Percentiles rank a stretch among this genome's conserved stretches.
Evolutionary conservation across 139 green algal species (phyloP).

Genomic region (Pseudopediastrum boryanum): DNA sequence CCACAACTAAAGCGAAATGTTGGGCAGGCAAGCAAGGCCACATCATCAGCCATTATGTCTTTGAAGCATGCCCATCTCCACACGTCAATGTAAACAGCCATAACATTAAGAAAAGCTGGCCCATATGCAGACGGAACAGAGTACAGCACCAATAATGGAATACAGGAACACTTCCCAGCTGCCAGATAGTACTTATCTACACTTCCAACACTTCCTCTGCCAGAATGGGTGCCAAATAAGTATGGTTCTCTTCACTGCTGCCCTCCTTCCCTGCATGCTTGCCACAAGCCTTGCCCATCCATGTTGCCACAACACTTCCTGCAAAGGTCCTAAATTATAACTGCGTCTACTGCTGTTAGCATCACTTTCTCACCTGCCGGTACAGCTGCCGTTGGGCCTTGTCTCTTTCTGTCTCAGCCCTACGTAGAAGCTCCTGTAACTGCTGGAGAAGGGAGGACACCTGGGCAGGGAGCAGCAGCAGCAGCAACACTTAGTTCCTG

Average conservation of each 20-base stretch:
- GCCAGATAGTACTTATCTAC: too few species aligned
- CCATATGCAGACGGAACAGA: too few species aligned
- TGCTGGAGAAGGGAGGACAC: constrained; percentile 29
- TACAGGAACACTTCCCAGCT: too few species aligned
- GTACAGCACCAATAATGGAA: too few species aligned
- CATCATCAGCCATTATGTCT: too few species aligned
- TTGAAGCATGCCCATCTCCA: too few species aligned
- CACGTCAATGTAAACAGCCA: too few species aligned
- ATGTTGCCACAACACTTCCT: neutral
- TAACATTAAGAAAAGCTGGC: too few species aligned
- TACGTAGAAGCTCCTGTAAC: constrained; percentile 32
- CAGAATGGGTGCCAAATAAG: too few species aligned
- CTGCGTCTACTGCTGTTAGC: neutral
- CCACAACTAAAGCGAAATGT: too few species aligned
- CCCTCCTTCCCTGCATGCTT: neutral
- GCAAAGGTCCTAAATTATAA: neutral
- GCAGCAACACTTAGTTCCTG: neutral
- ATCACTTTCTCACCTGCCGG: constrained; percentile 10
- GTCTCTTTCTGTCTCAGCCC: constrained; percentile 32
- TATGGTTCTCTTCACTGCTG: neutral
- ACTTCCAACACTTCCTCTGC: too few species aligned
- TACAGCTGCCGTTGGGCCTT: constrained; percentile 33
- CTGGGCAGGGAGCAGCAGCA: neutral
- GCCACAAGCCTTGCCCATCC: neutral
- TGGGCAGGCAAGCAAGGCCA: too few species aligned